phyloP scores from a whole-genome alignment of 345 rosid species.

The Ailanthus altissimus region DNA sequence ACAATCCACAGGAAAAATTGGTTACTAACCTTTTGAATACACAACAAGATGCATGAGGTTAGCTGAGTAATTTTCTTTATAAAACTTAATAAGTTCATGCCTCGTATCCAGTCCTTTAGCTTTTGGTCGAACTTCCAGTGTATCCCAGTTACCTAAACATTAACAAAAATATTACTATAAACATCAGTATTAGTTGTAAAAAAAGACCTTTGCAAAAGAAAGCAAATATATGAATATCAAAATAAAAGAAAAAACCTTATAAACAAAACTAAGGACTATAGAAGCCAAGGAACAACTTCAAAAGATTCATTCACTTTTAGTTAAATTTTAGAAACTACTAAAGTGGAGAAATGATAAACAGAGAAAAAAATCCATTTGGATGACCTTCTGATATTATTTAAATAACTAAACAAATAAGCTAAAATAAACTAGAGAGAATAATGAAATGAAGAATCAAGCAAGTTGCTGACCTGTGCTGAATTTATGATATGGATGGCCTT shows the following conservation, averaged over 20 bases:
- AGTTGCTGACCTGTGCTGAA: conserved; percentile 74
- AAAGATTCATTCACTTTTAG: background rate
- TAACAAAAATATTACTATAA: conserved; percentile 11
- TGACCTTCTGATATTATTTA: too few species aligned
- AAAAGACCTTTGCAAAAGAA: background rate
- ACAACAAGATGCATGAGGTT: conserved; percentile 88
- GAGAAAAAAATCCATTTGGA: background rate
- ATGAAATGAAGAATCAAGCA: background rate
- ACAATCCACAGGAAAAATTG: conserved; percentile 11
- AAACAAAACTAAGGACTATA: background rate
- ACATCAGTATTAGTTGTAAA: conserved; percentile 1
- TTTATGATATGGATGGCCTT: conserved; percentile 87
- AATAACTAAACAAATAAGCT: too few species aligned
- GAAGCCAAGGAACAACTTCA: background rate
- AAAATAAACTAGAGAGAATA: background rate
- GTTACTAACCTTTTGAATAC: conserved; percentile 71
- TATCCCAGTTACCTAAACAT: conserved; percentile 77
- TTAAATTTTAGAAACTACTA: background rate
- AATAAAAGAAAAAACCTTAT: background rate
- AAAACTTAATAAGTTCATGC: conserved; percentile 76
- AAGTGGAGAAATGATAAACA: background rate
- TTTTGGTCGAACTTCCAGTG: conserved; percentile 76
- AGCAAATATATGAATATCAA: background rate
- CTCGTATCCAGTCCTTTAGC: conserved; percentile 80
- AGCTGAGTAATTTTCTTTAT: conserved; percentile 82